A percentile compares a stretch with the other conserved stretches of the same genome.
Evolutionary conservation across 768 basidiomycete genomes (phyloP).

Genomic region (Saitozyma sp.): DNA sequence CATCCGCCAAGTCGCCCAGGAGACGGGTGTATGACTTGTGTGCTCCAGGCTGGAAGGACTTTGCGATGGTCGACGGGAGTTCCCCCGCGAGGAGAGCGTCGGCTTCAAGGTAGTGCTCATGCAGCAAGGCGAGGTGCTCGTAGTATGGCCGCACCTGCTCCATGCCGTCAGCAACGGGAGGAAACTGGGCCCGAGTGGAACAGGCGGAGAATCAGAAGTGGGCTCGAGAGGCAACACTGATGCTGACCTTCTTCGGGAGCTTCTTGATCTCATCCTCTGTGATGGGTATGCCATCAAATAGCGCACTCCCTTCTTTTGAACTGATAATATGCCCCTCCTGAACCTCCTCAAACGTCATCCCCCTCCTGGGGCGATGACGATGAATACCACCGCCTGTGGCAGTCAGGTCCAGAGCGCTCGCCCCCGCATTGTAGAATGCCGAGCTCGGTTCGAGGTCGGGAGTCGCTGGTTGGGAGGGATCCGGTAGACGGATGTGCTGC

Average conservation of each 20-base stretch:
- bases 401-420: too few species aligned
- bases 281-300: constrained; percentile 36
- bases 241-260: constrained; percentile 39
- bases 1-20: constrained; percentile 3
- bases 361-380: constrained; percentile 10
- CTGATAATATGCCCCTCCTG: constrained; percentile 26
- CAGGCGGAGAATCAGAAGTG: too few species aligned
- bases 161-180: not conserved
- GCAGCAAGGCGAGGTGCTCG: constrained; percentile 34
- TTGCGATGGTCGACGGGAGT: constrained; percentile 42
- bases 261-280: constrained; percentile 42
- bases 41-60: constrained; percentile 32
- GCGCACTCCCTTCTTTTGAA: constrained; percentile 18
- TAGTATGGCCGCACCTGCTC: constrained; percentile 45
- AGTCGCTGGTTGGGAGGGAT: too few species aligned
- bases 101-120: constrained; percentile 46
- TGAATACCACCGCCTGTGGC: too few species aligned
- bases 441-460: too few species aligned
- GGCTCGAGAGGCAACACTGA: too few species aligned
- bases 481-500: too few species aligned
- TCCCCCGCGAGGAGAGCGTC: constrained; percentile 44
- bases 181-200: too few species aligned
- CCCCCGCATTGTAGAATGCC: too few species aligned
- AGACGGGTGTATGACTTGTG: constrained; percentile 3
- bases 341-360: constrained; percentile 39